Base-by-base conservation (phyloP, 2,329 filamentous ascomycete species). In the Westerdykella aurantiaca region DNA sequence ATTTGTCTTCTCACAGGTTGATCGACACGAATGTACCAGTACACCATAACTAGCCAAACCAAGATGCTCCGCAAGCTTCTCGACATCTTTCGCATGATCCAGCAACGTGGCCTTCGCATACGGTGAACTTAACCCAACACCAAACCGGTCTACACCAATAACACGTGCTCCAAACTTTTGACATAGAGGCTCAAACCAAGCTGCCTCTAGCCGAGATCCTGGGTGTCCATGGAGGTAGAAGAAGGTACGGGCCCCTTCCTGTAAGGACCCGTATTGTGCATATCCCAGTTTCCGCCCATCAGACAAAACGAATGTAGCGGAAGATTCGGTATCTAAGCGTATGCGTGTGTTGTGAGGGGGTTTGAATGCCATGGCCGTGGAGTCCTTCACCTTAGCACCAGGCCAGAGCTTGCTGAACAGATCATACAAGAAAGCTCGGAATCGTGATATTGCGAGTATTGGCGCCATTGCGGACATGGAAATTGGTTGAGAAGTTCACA, bases 221-320 rank as follows among this genome's bases (percentile, higher is more conserved):
- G 63, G 60, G 1, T 59, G 44, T 0, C 61, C 62, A n/a, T 66
- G 62, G 14, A 55, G 45, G 46, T 56, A 63, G 7, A 29, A 29
- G 11, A 29, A 29, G 2, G 25, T 29, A 3, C 25, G 25, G 2
- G 25, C 11, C 10, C 25, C 25, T 3, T 29, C 25, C 7, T 9
- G 7, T 10, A 66, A 40, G 3, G 52, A 52, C 5, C 63, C 61
- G 37, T 64, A 66, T 31, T 60, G 48, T 29, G 61, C 63, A 41
- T 67, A 69, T 5, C 65, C 62, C 2, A 70, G 51, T 42, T 57
- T 64, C 12, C 67, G 63, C 6, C 64, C 66, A 39, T 67, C 61
- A 0, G 63, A 49, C 2, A 69, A 63, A 1, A 44, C 56, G 10
- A 66, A 35, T 12, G 53, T 67, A 16, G 50, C 41, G 1, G 66